phyloP scores from a whole-genome alignment of 257 asterid genomes.

The Haberlea rhodopensis region DNA sequence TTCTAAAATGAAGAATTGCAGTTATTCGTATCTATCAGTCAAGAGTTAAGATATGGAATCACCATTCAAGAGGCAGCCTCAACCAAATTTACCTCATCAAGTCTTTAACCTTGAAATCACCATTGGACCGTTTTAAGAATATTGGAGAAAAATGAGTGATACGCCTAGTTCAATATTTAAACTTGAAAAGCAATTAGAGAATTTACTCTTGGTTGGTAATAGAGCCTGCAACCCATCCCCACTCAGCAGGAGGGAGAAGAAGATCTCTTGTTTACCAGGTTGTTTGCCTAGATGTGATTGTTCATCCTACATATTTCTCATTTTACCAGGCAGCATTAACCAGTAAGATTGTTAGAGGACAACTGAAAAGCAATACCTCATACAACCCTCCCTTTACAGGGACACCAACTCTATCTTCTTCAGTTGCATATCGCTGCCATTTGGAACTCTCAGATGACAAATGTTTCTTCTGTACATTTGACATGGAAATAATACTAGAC shows the following conservation, averaged over 20 bases:
- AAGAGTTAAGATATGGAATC: not conserved
- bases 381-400: constrained; percentile 97
- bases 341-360: constrained; percentile 10
- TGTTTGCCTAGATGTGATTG: constrained; percentile 12
- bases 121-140: not conserved
- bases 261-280: constrained; percentile 6
- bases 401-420: constrained; percentile 97
- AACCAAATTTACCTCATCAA: too few relatives aligned
- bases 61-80: not conserved
- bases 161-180: not conserved
- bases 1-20: not conserved
- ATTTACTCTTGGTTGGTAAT: not conserved
- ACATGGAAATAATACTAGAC: constrained; percentile 33
- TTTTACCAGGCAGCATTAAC: constrained; percentile 13
- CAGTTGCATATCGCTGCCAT: constrained; percentile 38
- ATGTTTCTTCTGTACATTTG: constrained; percentile 30
- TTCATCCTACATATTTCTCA: not conserved
- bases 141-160: not conserved
- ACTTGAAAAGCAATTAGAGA: not conserved
- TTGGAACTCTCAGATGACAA: constrained; percentile 38
- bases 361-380: constrained; percentile 55
- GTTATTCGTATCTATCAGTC: not conserved
- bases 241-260: constrained; percentile 12
- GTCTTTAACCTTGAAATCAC: not conserved
- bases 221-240: not conserved